Base-by-base conservation (phyloP, 306 rosid genomes). In the Quercus mongolica region DNA sequence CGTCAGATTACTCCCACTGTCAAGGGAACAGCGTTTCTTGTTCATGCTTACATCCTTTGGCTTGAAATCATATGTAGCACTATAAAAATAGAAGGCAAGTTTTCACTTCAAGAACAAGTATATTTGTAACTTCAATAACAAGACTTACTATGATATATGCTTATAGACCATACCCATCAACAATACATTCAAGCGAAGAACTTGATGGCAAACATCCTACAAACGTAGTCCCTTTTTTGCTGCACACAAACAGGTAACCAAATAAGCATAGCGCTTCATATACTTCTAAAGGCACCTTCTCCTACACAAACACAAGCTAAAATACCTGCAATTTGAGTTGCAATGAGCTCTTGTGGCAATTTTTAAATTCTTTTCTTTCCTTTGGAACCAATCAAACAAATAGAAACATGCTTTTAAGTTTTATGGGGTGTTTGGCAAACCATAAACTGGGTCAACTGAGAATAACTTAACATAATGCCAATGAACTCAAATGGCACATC, bases 51-150 rank as follows among this genome's bases (percentile, higher is more conserved):
- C 84, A 78, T 94, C 92, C 90, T 92, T 94, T 0, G 99, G 99
- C 9, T 88, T 92, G 86, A 86, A 91, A 61, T 97, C 99, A 78
- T 77, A 82, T 61, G 77, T 89, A 28, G 92, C 88, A 49, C 99
- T 94, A 90, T 63, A 75, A 52, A 33, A 79, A 78, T 41, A 57
- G 20, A 76, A 33, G 52, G 52, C 61, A 67, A 77, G 31, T 67
- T 51, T 61, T 85, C 41, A 75, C 56, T 51, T 56, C 19, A 31
- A 58, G 69, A 38, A 38, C 44, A 38, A 38, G 10, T 38, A 38
- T 7, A 38, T 20, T 31, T n/a, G 69, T 5, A 57, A 26, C 78
- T 33, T 74, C 18, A n/a, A 79, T 17, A 38, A 6, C 44, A 21
- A 35, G 74, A 2, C 54, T 25, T 30, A 31, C 18, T 56, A 63